Evolutionary conservation across 2,329 filamentous ascomycete genomes (phyloP), one percentile per base, ranked within the genome.

Genomic region (Colletotrichum tamarilloi): DNA sequence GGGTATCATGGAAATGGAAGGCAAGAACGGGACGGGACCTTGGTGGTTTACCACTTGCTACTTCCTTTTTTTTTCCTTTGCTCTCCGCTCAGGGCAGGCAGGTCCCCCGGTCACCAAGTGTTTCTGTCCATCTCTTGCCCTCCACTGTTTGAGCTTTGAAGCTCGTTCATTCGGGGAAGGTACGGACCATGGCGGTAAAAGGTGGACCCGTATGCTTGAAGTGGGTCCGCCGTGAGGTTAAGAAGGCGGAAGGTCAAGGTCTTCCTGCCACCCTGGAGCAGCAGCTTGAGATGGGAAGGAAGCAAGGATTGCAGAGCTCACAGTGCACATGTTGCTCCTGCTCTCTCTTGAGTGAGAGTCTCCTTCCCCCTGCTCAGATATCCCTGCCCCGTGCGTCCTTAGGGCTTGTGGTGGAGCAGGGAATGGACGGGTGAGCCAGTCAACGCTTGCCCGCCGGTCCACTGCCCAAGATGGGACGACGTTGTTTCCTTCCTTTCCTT

Each of bases 401-500:
- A 7, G 60, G 22, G 56, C 32, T 57, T n/a, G 16, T 53, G n/a
- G 46, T 62, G 70, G 67, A 30, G 63, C 46, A 58, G 32, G 38
- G 64, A 6, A 55, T 22, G 49, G 58, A 42, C 69, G 60, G 60
- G 60, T 72, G 66, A 73, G 49, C 70, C 70, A 71, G 42, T 71
- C 60, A 57, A 52, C 71, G 60, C 55, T 32, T 55, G 60, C 60
- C 56, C 19, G 67, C 71, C 67, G 67, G 71, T 42, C 67, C 60
- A 70, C 67, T 70, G 60, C 62, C 70, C 60, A 70, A 73, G 70
- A 74, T 74, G 68, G 72, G 68, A 72, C 67, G 67, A 72, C 72
- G 58, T 57, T 67, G 72, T 67, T 74, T 62, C 62, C 32, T 60
- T 64, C 67, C 58, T 59, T 68, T 42, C 57, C 59, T 32, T 58